These are phyloP conservation scores for Mortierella sp. DNA, from an alignment of 371 early-diverging fungal species.

Conservation along the genomic window DNA sequence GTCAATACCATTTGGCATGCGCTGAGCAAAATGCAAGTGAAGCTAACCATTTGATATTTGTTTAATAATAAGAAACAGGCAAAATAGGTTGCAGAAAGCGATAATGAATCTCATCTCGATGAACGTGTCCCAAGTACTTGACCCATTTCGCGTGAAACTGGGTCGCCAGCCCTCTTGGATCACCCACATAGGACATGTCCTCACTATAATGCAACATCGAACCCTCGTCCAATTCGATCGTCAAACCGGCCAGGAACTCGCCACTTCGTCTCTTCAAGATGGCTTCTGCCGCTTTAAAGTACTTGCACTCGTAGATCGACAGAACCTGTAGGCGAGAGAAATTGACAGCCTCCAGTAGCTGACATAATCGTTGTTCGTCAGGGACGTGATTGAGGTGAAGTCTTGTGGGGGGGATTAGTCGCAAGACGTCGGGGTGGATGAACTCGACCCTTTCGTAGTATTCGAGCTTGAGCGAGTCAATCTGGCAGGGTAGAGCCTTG, in stretches of 20 bases:
- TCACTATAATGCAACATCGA: not conserved
- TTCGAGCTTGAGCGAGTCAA: not conserved
- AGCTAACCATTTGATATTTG: too few species aligned
- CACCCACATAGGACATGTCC: not conserved
- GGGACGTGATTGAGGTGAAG: not conserved
- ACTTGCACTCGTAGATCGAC: not conserved
- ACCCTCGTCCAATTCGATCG: not conserved
- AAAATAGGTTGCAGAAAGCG: not conserved
- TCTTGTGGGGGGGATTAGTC: not conserved
- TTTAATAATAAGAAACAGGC: not conserved
- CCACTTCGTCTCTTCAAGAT: not conserved
- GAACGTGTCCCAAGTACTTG: not conserved
- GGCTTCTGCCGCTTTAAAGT: not conserved
- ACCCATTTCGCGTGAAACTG: not conserved
- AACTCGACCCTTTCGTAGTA: not conserved
- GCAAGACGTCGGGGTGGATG: not conserved
- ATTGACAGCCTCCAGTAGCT: not conserved
- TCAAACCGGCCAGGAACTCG: not conserved
- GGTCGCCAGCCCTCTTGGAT: not conserved
- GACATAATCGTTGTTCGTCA: not conserved
- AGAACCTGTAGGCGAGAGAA: not conserved
- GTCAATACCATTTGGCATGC: too few species aligned
- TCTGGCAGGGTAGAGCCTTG: not conserved
- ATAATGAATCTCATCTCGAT: not conserved
- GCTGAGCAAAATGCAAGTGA: too few species aligned